Percentiles rank a stretch among this genome's conserved stretches.
Evolutionary conservation across 768 basidiomycete genomes (phyloP).

Genomic region (Mycena olivaceomarginata): DNA sequence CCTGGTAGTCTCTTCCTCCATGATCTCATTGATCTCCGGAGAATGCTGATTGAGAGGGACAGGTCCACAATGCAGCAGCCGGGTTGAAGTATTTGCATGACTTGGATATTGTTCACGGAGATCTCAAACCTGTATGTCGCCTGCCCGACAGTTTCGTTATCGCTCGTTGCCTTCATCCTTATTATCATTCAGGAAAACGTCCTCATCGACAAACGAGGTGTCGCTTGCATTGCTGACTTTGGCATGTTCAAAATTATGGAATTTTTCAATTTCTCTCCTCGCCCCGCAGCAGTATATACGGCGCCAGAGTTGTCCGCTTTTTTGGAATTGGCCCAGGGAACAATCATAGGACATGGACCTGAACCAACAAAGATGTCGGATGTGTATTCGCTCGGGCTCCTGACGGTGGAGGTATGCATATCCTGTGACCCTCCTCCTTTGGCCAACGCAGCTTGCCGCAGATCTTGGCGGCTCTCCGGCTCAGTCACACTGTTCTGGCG

Average conservation of each 20-base stretch:
- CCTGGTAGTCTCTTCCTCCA: background rate
- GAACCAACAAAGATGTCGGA: background rate
- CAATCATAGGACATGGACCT: too few relatives aligned
- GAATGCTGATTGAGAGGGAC: background rate
- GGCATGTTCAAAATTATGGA: background rate
- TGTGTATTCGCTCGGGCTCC: background rate
- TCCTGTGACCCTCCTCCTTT: too few relatives aligned
- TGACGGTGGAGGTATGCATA: background rate
- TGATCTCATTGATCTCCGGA: background rate
- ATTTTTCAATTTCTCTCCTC: background rate
- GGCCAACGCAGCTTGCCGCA: too few relatives aligned
- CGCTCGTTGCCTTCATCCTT: background rate
- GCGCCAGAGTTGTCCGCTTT: background rate
- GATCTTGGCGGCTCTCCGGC: too few relatives aligned
- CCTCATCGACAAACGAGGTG: background rate
- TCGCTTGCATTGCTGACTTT: background rate
- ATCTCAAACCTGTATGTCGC: background rate
- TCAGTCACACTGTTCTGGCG: too few relatives aligned
- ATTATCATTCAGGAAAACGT: background rate
- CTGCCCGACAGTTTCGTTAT: background rate
- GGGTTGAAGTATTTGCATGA: background rate
- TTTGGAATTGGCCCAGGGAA: background rate
- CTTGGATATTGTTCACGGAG: slow-evolving; percentile 2
- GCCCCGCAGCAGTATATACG: background rate
- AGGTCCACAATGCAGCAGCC: background rate